Percentiles rank a stretch among this genome's conserved stretches.
Conservation (phyloP, 495 filamentous ascomycete genomes). For the Saxispiralis lemnorum region DNA sequence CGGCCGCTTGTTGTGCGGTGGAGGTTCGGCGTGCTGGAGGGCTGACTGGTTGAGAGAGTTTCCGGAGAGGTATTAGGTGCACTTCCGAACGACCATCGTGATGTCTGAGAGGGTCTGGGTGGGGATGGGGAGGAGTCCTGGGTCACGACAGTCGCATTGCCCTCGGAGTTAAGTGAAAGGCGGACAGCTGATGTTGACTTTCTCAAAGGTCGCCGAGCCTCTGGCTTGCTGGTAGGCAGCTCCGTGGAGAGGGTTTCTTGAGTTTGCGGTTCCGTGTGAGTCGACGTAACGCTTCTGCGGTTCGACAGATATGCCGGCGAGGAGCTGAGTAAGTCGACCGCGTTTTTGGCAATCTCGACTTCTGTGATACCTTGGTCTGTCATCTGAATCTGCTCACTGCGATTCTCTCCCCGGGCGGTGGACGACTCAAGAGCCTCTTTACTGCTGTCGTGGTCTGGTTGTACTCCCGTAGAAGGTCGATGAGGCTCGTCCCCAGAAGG, state of each 20-base stretch:
- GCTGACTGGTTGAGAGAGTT: constrained; percentile 37
- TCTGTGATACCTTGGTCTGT: background rate
- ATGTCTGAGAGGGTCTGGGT: constrained; percentile 29
- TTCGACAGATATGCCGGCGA: constrained; percentile 26
- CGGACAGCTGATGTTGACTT: constrained; percentile 35
- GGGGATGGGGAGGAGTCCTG: constrained; percentile 49
- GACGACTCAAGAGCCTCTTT: too few species aligned
- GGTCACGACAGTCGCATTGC: constrained; percentile 62
- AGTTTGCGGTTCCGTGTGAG: background rate
- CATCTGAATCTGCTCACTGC: background rate
- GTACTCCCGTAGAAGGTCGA: too few species aligned
- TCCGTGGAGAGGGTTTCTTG: background rate
- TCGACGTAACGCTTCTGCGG: constrained; percentile 22
- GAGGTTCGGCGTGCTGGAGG: constrained; percentile 38
- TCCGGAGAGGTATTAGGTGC: constrained; percentile 15
- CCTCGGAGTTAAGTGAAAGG: constrained; percentile 62
- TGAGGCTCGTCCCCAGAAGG: too few species aligned
- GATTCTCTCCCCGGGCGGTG: too few species aligned
- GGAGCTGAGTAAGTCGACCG: background rate
- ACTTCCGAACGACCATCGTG: background rate
- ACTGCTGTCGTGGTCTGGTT: too few species aligned
- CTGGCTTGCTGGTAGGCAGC: background rate
- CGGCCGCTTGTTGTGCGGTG: constrained; percentile 36
- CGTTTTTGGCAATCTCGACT: constrained; percentile 2
- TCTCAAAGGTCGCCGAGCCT: background rate